Conservation (phyloP, 257 asterid genomes). For the Nicotiana noctiflora region DNA sequence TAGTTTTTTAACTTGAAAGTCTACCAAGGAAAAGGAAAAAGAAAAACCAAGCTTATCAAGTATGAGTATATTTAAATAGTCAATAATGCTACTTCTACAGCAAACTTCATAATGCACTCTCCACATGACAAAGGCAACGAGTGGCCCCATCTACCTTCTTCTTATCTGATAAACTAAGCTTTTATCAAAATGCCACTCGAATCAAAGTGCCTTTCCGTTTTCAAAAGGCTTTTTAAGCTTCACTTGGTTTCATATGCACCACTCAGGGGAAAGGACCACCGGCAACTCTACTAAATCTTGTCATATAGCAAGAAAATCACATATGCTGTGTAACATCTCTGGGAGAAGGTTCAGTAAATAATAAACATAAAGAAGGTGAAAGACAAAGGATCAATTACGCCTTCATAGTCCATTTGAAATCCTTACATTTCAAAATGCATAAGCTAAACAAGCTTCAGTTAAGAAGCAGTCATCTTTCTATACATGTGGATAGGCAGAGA, state of each 20-base stretch:
- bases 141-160: background rate
- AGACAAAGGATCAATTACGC: background rate
- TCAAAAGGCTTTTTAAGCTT: background rate
- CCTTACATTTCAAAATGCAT: background rate
- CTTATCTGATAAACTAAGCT: background rate
- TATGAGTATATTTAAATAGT: background rate
- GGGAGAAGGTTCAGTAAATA: background rate
- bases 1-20: background rate
- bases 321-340: background rate
- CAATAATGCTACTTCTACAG: background rate
- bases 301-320: background rate
- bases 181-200: background rate
- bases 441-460: background rate
- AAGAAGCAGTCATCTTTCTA: background rate
- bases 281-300: background rate
- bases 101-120: background rate
- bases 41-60: background rate
- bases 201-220: background rate
- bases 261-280: background rate
- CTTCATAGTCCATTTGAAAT: background rate
- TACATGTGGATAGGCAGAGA: background rate
- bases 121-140: background rate
- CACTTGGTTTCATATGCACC: background rate
- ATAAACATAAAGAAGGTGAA: background rate
- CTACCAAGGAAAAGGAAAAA: background rate